phyloP scores from a whole-genome alignment of 1,284 basidiomycete genomes.

The Ustanciosporium gigantosporum region DNA sequence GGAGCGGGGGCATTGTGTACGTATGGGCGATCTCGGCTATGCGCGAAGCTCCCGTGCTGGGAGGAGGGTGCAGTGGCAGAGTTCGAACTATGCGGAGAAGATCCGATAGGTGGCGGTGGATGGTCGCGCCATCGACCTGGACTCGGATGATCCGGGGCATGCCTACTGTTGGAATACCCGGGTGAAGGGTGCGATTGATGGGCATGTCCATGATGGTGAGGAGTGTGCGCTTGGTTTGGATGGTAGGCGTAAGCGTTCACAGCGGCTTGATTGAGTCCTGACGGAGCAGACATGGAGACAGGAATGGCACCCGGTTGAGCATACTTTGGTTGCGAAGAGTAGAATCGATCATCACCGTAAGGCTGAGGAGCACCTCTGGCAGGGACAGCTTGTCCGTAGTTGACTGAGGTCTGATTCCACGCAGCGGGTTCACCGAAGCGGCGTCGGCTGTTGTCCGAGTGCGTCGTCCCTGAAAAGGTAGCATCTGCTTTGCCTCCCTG shows the following conservation, averaged over 20 bases:
- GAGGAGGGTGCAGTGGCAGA: slow-evolving; percentile 5
- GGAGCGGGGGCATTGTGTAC: slow-evolving; percentile 26
- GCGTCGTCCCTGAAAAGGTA: background rate
- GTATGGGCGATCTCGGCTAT: slow-evolving; percentile 19
- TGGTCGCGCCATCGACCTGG: slow-evolving; percentile 35
- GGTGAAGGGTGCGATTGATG: slow-evolving; percentile 4
- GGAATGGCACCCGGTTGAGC: slow-evolving; percentile 1
- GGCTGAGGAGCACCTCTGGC: slow-evolving; percentile 1
- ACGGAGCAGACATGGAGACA: slow-evolving; percentile 26
- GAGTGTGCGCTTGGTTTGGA: slow-evolving; percentile 8
- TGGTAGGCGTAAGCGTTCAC: slow-evolving; percentile 10
- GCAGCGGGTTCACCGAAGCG: background rate
- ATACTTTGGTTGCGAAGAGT: slow-evolving; percentile 9
- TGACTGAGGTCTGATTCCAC: background rate
- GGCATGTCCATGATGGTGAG: slow-evolving; percentile 7
- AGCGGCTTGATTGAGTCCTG: slow-evolving; percentile 19
- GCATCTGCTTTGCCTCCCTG: slow-evolving; percentile 13
- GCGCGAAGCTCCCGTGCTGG: slow-evolving; percentile 19
- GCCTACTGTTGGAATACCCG: slow-evolving; percentile 10
- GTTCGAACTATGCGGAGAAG: slow-evolving; percentile 28
- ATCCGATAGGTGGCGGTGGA: slow-evolving; percentile 5
- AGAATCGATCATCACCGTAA: slow-evolving; percentile 27
- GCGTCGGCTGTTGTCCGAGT: background rate
- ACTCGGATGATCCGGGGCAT: slow-evolving; percentile 15
- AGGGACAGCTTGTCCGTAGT: slow-evolving; percentile 5